Evolutionary conservation across 2,329 filamentous ascomycete genomes (phyloP).

Genomic region (Trichoderma lentiforme): DNA sequence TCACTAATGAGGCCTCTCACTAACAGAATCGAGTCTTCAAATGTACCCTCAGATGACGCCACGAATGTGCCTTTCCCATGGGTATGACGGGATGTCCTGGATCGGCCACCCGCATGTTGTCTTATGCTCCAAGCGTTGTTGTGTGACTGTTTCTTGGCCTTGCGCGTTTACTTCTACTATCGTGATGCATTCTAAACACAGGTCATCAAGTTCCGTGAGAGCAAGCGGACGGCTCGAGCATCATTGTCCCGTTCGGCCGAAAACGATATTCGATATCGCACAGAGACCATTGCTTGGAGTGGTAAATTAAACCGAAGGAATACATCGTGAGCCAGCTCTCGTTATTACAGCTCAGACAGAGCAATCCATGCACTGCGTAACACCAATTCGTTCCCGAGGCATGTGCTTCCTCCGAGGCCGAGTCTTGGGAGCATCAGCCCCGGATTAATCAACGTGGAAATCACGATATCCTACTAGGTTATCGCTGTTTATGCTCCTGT

Average conservation of each 20-base stretch:
- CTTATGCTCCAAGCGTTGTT: constrained; percentile 4
- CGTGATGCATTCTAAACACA: not conserved
- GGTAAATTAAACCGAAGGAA: not conserved
- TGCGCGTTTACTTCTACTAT: not conserved
- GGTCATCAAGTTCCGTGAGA: not conserved
- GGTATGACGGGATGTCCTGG: constrained; percentile 2
- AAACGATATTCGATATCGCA: not conserved
- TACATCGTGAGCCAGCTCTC: not conserved
- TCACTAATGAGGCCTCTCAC: not conserved
- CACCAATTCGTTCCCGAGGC: not conserved
- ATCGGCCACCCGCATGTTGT: constrained; percentile 3
- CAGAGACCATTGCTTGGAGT: not conserved
- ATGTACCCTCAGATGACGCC: not conserved
- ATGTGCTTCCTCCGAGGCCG: constrained; percentile 6
- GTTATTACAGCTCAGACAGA: not conserved
- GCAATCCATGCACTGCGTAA: not conserved
- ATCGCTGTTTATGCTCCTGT: not conserved
- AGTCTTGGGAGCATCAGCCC: not conserved
- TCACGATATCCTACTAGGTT: not conserved
- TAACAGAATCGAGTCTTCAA: not conserved
- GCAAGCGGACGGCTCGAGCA: not conserved
- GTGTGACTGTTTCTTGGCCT: constrained; percentile 7
- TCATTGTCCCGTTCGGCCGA: not conserved
- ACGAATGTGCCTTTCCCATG: not conserved
- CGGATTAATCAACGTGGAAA: not conserved